Evolutionary conservation across 306 rosid species (phyloP).

Genomic region (Casuarina equisetifolia): DNA sequence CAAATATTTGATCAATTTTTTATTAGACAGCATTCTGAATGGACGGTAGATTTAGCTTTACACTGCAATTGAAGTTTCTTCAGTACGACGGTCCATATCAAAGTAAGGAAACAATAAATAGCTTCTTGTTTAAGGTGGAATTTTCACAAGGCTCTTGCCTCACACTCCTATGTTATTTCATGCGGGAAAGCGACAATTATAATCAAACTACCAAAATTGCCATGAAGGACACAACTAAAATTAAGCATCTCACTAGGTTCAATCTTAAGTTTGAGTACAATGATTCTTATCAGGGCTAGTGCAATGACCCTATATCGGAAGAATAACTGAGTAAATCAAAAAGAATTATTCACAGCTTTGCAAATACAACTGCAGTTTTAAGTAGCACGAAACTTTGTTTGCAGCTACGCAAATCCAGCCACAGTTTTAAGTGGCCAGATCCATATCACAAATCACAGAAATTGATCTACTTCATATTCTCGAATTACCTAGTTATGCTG

Average conservation of each 20-base stretch:
- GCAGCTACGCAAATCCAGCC: too few relatives aligned
- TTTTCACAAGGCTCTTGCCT: background rate
- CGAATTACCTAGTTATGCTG: background rate
- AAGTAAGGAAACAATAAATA: background rate
- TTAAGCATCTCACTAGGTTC: background rate
- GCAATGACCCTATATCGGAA: background rate
- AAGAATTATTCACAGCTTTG: background rate
- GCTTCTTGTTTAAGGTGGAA: background rate
- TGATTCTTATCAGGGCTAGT: background rate
- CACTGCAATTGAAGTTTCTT: background rate
- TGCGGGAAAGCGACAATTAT: background rate
- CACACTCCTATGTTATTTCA: background rate
- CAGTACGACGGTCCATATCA: background rate
- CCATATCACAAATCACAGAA: conserved; percentile 24
- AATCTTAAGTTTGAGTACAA: background rate
- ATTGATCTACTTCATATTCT: background rate
- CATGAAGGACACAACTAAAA: background rate
- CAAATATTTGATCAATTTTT: background rate
- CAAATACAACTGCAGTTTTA: background rate
- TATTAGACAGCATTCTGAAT: background rate
- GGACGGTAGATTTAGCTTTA: background rate
- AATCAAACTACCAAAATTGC: background rate
- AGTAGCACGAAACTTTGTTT: too few relatives aligned
- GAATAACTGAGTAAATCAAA: background rate
- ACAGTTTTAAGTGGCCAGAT: background rate